Base-by-base conservation (phyloP, 2,329 filamentous ascomycete genomes). In the Arachnomyces sp. region DNA sequence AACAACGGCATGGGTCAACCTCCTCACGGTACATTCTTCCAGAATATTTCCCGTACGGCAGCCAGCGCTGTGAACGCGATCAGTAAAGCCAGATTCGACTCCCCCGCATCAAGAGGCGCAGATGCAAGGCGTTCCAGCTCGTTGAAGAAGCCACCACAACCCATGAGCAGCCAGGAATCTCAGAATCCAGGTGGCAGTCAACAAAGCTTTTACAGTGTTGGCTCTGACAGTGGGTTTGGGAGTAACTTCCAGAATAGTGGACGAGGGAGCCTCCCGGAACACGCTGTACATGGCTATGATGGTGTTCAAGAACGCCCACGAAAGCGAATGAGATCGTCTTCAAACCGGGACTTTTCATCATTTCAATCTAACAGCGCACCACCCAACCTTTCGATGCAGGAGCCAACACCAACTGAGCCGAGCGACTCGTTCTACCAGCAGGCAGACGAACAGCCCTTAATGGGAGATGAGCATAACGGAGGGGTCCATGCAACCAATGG, bases 41-140 rank as follows among this genome's bases (percentile, higher is more conserved):
- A 89, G 58, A 95, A 93, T 56, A 96, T 98, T 48, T 96, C 90
- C 3, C 84, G 80, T 48, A 94, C 88, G 1, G 89, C 92, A 1
- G 92, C 86, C 3, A 90, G 88, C 53, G 92, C 92, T 18, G 85
- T 98, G 42, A 89, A 88, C 46, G 90, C 92, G 43, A 93, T 98
- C 63, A 95, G 86, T 74, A 95, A 96, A 67, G 90, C 92, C 12
- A 78, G 90, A 9, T 83, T 95, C 53, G 89, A 95, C 59, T 94
- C 89, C 2, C 88, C 89, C 1, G 82, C 76, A 6, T 83, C 83
- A 3, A 72, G 84, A 34, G 64, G 64, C 25, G 79, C 76, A 49
- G 79, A 79, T 7, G 77, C 77, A 2, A 74, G 79, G 16, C 73
- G 81, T 31, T 77, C 82, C 0, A 74, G 80, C 29, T 80, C 81